Base-by-base conservation (phyloP, 1,139 yeast species). In the Geotrichum aggregatum region DNA sequence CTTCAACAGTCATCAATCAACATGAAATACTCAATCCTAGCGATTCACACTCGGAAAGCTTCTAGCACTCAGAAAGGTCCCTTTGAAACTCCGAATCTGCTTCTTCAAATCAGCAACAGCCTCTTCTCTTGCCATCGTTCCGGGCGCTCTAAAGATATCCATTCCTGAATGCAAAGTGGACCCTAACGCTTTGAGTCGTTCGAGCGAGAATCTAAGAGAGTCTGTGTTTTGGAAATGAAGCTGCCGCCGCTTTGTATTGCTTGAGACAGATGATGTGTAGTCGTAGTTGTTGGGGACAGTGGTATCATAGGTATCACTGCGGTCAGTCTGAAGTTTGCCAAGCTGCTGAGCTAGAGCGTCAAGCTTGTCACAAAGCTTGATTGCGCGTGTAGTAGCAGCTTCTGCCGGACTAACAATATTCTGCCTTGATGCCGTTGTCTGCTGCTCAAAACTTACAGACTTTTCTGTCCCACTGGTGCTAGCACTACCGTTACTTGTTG, bases 71-170 rank as follows among this genome's bases (percentile, higher is more conserved):
- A 67, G 55, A 11, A 67, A 50, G 3, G 65, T 57, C 8, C 70
- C 69, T 56, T 69, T 69, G 40, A 68, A 55, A 1, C 67, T 55
- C 24, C 72, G 52, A 43, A 68, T 67, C 39, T 68, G 71, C 54
- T 65, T 66, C 56, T 61, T 65, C 40, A 67, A 56, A 16, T 64
- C 66, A 8, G 54, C 50, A 19, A 59, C 52, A 38, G 52, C 47
- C 38, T 53, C 50, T 7, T 18, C 14, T 24, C 48, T 18, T 3
- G 33, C 24, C 31, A 38, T 50, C 14, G 50, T 39, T 7, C 54
- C 54, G n/a, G 50, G 49, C 11, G 38, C 22, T 16, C 50, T 18
- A 10, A 47, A 50, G 16, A 47, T n/a, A 22, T 51, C 50, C 18
- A 47, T 26, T 10, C 54, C 50, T 1, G 47, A 14, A 13, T 35